phyloP scores from a whole-genome alignment of 352 stramenopile species.

The Globisporangium lucens region DNA sequence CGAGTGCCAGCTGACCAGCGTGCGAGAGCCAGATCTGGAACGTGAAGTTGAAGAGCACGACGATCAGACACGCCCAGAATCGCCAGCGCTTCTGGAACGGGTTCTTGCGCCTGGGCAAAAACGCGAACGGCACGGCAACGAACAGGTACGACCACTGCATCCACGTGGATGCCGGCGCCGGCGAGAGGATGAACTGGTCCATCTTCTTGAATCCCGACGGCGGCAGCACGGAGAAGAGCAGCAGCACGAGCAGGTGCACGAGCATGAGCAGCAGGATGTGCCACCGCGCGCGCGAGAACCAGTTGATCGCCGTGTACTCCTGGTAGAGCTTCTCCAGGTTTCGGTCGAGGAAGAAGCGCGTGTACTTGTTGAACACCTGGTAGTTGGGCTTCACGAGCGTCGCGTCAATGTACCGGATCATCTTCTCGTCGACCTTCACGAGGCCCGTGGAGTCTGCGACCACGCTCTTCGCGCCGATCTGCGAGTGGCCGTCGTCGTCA shows the following conservation, averaged over 20 bases:
- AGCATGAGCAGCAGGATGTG: constrained; percentile 71
- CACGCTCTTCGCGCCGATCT: not conserved
- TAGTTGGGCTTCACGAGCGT: constrained; percentile 69
- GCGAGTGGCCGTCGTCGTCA: not conserved
- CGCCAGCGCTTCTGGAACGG: constrained; percentile 76
- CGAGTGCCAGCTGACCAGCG: constrained; percentile 48
- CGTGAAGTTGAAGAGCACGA: constrained; percentile 73
- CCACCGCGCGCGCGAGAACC: constrained; percentile 72
- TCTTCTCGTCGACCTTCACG: constrained; percentile 35
- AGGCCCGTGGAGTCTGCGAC: constrained; percentile 8
- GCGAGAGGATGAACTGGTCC: constrained; percentile 66
- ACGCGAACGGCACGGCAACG: constrained; percentile 69
- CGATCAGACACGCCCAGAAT: constrained; percentile 67
- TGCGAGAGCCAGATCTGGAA: constrained; percentile 78
- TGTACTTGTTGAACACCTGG: constrained; percentile 79
- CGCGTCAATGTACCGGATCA: constrained; percentile 71
- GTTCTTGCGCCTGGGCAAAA: constrained; percentile 58
- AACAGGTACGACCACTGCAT: constrained; percentile 74
- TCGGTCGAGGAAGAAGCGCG: constrained; percentile 71
- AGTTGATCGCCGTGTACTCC: constrained; percentile 82
- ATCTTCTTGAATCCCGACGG: constrained; percentile 58
- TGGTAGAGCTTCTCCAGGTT: constrained; percentile 80
- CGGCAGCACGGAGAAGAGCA: constrained; percentile 62
- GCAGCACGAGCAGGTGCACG: constrained; percentile 64
- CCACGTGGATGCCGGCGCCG: constrained; percentile 35